Evolutionary conservation across 192 early-diverging fungal species (phyloP), one percentile per base, ranked within the genome.

Genomic region (Entomortierella chlamydospora): DNA sequence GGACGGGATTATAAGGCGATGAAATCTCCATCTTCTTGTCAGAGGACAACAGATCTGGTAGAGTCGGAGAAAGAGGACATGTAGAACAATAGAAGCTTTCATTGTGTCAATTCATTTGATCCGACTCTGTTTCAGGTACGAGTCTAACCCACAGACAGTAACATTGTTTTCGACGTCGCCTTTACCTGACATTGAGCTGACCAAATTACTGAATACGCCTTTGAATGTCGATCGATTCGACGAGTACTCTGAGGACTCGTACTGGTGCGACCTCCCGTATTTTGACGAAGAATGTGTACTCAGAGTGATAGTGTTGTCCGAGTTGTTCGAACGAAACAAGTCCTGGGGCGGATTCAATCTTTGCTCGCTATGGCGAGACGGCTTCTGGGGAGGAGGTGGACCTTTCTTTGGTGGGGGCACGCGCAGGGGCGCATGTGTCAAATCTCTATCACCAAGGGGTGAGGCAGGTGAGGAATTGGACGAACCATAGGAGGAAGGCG

Each of bases 1-100:
- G 98, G 43, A 97, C 92, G 20, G 98, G 93, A 76, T 98, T 98
- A 84, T 95, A 99, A 4, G 98, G 98, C 26, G 90, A 89, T 18
- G 95, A 97, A 63, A 99, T 96, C 81, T 98, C 93, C 71, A 91
- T 89, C 68, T 93, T 91, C 62, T 92, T 94, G 73, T 91, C 88
- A 25, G 83, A 86, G 43, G 87, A 83, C 53, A 90, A 62, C 70
- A 87, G 68, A 67, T 87, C 89, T 87, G 68, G 22, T 51, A 39
- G 47, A 39, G 49, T 58, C 42, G 30, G 26, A 20, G 41, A 47
- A 41, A 41, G 13, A 41, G 39, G 45, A 5, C 34, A 37, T 7
- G 34, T 10, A 37, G 34, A 37, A 37, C n/a, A n/a, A n/a, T n/a
- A 37, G 34, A 37, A 37, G 10, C 34, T 7, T 7, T 37, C 4